Percentiles rank a stretch among this genome's conserved stretches.
phyloP scores from a whole-genome alignment of 1,139 yeast species.

The Blastobotrys apis region DNA sequence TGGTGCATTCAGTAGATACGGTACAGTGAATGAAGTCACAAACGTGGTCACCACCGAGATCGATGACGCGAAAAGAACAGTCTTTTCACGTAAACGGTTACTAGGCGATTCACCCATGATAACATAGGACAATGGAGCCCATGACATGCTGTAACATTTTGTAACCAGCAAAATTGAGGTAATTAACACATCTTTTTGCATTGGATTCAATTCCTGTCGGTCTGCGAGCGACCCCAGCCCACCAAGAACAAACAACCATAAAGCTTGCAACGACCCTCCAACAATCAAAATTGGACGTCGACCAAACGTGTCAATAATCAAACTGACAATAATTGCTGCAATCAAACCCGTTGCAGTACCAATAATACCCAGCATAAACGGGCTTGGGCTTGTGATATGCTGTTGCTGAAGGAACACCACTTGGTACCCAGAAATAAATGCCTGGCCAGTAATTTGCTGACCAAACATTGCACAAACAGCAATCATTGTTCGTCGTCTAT shows the following conservation, averaged over 20 bases:
- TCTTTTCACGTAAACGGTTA: conserved; percentile 15
- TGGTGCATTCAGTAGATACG: conserved; percentile 15
- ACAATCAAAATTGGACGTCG: conserved; percentile 13
- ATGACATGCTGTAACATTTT: conserved; percentile 10
- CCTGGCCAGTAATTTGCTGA: conserved; percentile 16
- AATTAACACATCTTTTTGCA: conserved; percentile 6
- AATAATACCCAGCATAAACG: conserved; percentile 11
- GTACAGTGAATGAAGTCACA: conserved; percentile 15
- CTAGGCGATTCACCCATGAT: conserved; percentile 15
- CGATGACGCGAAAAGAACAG: conserved; percentile 12
- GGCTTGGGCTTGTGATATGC: conserved; percentile 12
- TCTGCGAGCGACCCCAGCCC: conserved; percentile 10
- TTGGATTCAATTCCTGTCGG: background rate
- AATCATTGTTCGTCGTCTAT: conserved; percentile 13
- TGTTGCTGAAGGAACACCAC: conserved; percentile 17
- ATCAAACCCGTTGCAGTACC: background rate
- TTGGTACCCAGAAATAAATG: conserved; percentile 12
- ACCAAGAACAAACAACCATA: conserved; percentile 13
- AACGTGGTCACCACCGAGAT: conserved; percentile 14
- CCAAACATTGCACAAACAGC: conserved; percentile 14
- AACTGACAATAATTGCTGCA: background rate
- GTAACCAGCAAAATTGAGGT: conserved; percentile 4
- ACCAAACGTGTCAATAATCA: conserved; percentile 14
- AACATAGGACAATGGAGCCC: conserved; percentile 17
- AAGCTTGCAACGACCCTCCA: conserved; percentile 14